Evolutionary conservation across 2,329 filamentous ascomycete genomes (phyloP).

Genomic region (Fusarium sp.): DNA sequence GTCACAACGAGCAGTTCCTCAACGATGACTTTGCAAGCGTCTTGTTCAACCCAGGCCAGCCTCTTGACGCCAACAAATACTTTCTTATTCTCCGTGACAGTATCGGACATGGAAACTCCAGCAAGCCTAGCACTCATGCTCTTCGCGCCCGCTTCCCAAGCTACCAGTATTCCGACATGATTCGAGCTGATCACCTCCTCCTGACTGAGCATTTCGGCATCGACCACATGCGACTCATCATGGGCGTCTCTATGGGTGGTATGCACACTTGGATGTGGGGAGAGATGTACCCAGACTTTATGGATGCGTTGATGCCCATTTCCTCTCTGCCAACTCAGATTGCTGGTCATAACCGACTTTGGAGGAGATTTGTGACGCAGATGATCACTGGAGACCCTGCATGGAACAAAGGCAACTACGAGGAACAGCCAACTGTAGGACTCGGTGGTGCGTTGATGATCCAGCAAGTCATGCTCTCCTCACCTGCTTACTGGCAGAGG

Average conservation of each 20-base stretch:
- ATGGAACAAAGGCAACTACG: constrained; percentile 8
- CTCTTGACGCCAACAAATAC: constrained; percentile 9
- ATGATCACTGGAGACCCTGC: constrained; percentile 18
- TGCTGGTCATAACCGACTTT: constrained; percentile 14
- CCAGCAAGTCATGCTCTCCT: constrained; percentile 18
- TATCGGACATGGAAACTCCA: constrained; percentile 26
- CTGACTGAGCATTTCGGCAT: constrained; percentile 18
- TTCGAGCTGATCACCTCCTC: background rate
- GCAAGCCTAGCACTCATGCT: constrained; percentile 16
- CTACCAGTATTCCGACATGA: constrained; percentile 20
- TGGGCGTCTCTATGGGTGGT: constrained; percentile 26
- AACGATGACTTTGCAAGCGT: constrained; percentile 15
- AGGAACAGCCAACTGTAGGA: background rate
- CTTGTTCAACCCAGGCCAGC: constrained; percentile 11
- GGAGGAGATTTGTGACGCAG: constrained; percentile 23
- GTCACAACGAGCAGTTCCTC: background rate
- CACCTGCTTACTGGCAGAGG: constrained; percentile 16
- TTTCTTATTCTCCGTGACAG: constrained; percentile 28
- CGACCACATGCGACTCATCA: background rate
- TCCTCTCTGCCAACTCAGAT: constrained; percentile 11
- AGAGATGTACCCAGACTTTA: background rate
- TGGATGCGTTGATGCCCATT: constrained; percentile 23
- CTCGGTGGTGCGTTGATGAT: constrained; percentile 15
- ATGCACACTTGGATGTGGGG: constrained; percentile 31
- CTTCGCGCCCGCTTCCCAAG: constrained; percentile 11